These are phyloP conservation scores for Gleditsia sinensis DNA, from an alignment of 306 rosid species.

Conservation along the genomic window DNA sequence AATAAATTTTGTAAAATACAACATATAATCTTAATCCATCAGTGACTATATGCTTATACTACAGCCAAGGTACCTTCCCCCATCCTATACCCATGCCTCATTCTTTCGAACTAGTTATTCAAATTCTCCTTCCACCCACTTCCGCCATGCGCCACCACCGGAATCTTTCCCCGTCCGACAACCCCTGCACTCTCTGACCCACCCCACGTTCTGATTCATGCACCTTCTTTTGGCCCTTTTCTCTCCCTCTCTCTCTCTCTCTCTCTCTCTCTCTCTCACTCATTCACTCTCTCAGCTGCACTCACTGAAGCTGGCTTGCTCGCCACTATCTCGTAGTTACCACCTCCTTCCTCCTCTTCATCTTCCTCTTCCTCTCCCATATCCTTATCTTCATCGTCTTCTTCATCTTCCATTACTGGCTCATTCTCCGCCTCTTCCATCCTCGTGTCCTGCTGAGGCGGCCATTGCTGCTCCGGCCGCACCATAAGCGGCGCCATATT, in stretches of 20 bases:
- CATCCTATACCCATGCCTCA: slow-evolving; percentile 36
- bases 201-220: neutral
- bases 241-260: neutral
- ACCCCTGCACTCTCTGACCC: slow-evolving; percentile 42
- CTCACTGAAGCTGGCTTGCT: slow-evolving; percentile 55
- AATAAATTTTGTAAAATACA: slow-evolving; percentile 55
- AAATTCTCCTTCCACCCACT: slow-evolving; percentile 32
- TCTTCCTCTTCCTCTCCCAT: slow-evolving; percentile 35
- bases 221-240: slow-evolving; percentile 24
- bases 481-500: slow-evolving; percentile 72
- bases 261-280: slow-evolving; percentile 27
- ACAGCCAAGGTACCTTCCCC: slow-evolving; percentile 18
- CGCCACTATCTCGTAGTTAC: slow-evolving; percentile 65
- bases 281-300: slow-evolving; percentile 37
- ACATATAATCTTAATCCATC: slow-evolving; percentile 44
- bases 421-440: slow-evolving; percentile 37
- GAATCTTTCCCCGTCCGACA: slow-evolving; percentile 34
- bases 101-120: too few relatives aligned
- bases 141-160: neutral
- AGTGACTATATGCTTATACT: slow-evolving; percentile 53
- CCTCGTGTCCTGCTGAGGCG: slow-evolving; percentile 48
- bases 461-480: slow-evolving; percentile 96
- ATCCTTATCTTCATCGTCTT: slow-evolving; percentile 38
- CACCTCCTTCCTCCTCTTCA: slow-evolving; percentile 48
- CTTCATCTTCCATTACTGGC: slow-evolving; percentile 35